Evolutionary conservation across 305 asterid species (phyloP).

Genomic region (Fraxinus albicans): DNA sequence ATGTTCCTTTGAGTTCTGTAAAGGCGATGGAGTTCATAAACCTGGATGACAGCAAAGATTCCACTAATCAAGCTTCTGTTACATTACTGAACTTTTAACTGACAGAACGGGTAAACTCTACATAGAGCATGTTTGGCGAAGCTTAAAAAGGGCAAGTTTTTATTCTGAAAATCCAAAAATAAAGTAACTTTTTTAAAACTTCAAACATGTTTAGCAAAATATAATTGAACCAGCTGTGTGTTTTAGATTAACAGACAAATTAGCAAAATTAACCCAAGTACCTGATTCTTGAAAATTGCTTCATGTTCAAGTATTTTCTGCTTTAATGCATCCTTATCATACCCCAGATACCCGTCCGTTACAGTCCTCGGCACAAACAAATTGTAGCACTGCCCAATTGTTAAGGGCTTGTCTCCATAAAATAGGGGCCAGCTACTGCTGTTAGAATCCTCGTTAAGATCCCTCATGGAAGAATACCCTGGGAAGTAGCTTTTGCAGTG

Average conservation of each 20-base stretch:
- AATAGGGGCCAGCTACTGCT: conserved; percentile 74
- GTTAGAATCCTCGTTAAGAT: conserved; percentile 88
- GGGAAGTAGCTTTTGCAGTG: conserved; percentile 71
- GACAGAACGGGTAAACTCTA: neutral
- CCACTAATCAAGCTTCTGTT: conserved; percentile 15
- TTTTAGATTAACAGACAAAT: conserved; percentile 5
- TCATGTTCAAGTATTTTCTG: conserved; percentile 92
- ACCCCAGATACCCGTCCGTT: conserved; percentile 50
- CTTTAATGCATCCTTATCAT: conserved; percentile 70
- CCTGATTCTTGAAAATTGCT: conserved; percentile 81
- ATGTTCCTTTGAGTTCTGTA: conserved; percentile 83
- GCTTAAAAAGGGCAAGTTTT: neutral
- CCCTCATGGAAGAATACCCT: conserved; percentile 74
- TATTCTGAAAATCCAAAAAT: neutral
- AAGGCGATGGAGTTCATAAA: conserved; percentile 70
- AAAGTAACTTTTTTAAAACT: neutral
- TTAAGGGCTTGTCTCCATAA: conserved; percentile 58
- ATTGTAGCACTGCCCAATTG: conserved; percentile 60
- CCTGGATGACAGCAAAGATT: conserved; percentile 26
- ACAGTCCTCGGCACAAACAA: conserved; percentile 49
- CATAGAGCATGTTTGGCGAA: neutral
- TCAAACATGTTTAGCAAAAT: neutral
- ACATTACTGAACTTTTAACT: neutral
- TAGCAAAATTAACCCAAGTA: conserved; percentile 22
- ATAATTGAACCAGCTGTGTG: neutral